Evolutionary conservation across 108 stramenopile species (phyloP), one percentile per base, ranked within the genome.

Genomic region (Pseudonitzschia multistriata): DNA sequence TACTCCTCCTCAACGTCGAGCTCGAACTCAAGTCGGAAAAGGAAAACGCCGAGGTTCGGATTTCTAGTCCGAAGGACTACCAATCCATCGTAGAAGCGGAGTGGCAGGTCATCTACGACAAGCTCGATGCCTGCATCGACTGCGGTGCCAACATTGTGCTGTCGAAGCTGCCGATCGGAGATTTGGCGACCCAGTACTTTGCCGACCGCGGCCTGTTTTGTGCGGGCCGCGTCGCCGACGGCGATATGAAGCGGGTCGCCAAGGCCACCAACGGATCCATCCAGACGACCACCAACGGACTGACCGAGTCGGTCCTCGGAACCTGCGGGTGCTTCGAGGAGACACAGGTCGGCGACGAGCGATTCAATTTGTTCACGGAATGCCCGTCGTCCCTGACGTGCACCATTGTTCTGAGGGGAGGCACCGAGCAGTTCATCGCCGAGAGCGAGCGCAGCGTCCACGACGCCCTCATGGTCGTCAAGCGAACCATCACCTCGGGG

Each of bases 181-280:
- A 99, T 87, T 79, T 99, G 67, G 98, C 97, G 11, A 99, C 98
- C 33, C 98, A 99, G 72, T 99, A 98, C 85, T 99, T 99, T 79
- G 97, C 97, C 8, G 98, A 99, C 74, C 74, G 95, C 25, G 94
- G 94, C 49, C 67, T 98, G 33, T 98, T 98, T 74, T 98, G 97
- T 81, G 97, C 97, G 7, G 98, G 98, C n/a, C 94, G 98, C 21
- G 98, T 99, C 15, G 77, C 87, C 19, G 93, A 92, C 71, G 96
- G 90, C 14, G 98, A 99, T 84, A 79, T 99, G 85, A 92, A 88
- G 74, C 82, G 98, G 21, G 97, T 98, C n/a, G 92, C 89, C 22
- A 89, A 95, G 83, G 97, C 98, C 5, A 99, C 98, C 22, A 97
- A 97, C 27, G 98, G 85, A 2, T 66, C 74, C 35, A 74, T 97